Evolutionary conservation across 352 stramenopile genomes (phyloP).

Genomic region (Elongisporangium senticosum): DNA sequence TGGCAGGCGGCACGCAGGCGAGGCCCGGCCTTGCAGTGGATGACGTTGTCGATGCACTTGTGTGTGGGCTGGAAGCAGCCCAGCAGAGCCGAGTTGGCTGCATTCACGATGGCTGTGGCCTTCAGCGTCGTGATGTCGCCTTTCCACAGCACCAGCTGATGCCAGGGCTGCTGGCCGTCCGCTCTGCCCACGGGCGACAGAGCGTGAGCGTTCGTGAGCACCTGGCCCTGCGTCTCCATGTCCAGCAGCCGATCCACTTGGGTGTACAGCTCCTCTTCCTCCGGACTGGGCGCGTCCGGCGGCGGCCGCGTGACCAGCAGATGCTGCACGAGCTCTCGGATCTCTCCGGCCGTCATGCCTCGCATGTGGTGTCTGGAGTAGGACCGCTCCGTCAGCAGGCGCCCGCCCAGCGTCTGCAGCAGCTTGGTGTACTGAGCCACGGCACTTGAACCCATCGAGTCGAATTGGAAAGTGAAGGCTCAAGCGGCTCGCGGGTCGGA

Average conservation of each 20-base stretch:
- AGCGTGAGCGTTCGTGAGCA: constrained; percentile 12
- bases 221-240: constrained; percentile 16
- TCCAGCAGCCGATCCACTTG: constrained; percentile 19
- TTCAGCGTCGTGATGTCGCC: constrained; percentile 61
- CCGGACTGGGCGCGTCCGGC: constrained; percentile 17
- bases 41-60: constrained; percentile 73
- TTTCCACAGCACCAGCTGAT: constrained; percentile 52
- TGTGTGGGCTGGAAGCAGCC: constrained; percentile 67
- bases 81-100: constrained; percentile 56
- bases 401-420: too few species aligned
- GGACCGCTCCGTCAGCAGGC: too few species aligned
- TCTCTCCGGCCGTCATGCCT: constrained; percentile 6
- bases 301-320: constrained; percentile 34
- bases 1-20: constrained; percentile 48
- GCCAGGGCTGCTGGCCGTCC: constrained; percentile 6
- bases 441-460: too few species aligned
- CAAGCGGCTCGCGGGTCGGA: too few species aligned
- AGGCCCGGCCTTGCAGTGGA: constrained; percentile 53
- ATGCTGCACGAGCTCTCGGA: constrained; percentile 49
- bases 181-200: constrained; percentile 10
- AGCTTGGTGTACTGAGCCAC: too few species aligned
- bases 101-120: constrained; percentile 61
- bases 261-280: constrained; percentile 34
- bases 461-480: too few species aligned
- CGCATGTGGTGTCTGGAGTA: too few species aligned